Percentiles rank a stretch among this genome's conserved stretches.
These are phyloP conservation scores for Fusarium buharicum DNA, from an alignment of 2,329 filamentous ascomycete species.

Conservation along the genomic window DNA sequence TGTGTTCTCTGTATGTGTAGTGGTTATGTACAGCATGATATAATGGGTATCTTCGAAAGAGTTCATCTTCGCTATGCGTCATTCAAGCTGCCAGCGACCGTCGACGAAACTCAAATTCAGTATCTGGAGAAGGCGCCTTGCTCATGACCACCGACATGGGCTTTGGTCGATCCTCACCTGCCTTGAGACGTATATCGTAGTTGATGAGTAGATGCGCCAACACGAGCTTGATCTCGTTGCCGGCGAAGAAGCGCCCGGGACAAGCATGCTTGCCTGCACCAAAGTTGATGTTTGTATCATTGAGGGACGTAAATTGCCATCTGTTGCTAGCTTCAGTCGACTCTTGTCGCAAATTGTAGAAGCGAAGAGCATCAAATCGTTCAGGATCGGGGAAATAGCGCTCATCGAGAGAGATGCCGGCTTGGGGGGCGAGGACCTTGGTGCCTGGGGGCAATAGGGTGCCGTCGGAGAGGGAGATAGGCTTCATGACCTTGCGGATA, in stretches of 20 bases:
- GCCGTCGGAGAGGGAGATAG: conserved; percentile 58
- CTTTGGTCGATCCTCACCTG: conserved; percentile 53
- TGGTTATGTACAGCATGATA: conserved; percentile 30
- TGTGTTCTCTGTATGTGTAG: neutral
- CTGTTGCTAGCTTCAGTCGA: conserved; percentile 53
- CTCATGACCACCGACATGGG: conserved; percentile 53
- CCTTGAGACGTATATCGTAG: conserved; percentile 55
- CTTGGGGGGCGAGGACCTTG: conserved; percentile 55
- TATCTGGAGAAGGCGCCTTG: conserved; percentile 55
- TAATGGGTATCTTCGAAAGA: conserved; percentile 22
- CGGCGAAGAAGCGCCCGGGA: conserved; percentile 60
- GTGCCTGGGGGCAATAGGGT: conserved; percentile 56
- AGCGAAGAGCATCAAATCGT: conserved; percentile 61
- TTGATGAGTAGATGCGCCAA: conserved; percentile 55
- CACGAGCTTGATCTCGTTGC: conserved; percentile 59
- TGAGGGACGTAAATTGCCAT: conserved; percentile 57
- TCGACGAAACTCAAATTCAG: conserved; percentile 54
- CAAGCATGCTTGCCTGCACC: conserved; percentile 61
- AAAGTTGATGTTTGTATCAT: conserved; percentile 58
- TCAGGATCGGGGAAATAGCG: conserved; percentile 55
- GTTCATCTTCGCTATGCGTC: conserved; percentile 4
- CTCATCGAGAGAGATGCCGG: conserved; percentile 55
- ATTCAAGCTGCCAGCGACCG: conserved; percentile 43
- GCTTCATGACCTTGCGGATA: conserved; percentile 58
- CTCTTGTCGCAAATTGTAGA: conserved; percentile 57